A percentile compares a stretch with the other conserved stretches of the same genome.
These are phyloP conservation scores for Trametes meyenii DNA, from an alignment of 768 basidiomycete genomes.

Conservation along the genomic window DNA sequence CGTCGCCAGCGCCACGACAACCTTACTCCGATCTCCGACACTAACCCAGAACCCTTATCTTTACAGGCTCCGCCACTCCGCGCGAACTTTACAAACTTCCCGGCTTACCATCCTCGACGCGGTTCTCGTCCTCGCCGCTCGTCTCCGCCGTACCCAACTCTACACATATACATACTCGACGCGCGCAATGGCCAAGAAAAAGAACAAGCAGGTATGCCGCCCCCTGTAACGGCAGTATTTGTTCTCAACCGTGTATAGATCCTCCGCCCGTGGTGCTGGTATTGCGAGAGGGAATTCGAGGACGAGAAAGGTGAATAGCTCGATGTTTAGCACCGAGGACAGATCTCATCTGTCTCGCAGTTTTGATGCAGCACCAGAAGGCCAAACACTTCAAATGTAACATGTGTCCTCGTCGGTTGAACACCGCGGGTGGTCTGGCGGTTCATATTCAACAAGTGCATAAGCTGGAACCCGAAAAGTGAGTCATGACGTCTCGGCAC, in stretches of 20 bases:
- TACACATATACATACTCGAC: neutral
- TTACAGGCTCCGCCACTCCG: neutral
- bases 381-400: constrained; percentile 99
- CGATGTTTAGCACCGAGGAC: neutral
- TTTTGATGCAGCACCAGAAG: constrained; percentile 99
- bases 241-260: constrained; percentile 47
- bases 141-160: neutral
- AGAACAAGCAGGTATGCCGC: constrained; percentile 49
- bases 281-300: constrained; percentile 98
- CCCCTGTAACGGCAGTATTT: neutral
- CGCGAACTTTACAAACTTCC: constrained; percentile 3
- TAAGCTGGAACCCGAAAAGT: constrained; percentile 93
- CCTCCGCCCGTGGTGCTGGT: constrained; percentile 97
- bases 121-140: neutral
- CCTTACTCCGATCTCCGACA: neutral
- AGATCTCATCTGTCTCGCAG: constrained; percentile 33
- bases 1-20: neutral
- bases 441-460: constrained; percentile 99
- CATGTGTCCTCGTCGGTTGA: constrained; percentile 92
- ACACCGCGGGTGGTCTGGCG: constrained; percentile 96
- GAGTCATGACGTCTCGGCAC: neutral
- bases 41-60: neutral
- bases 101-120: constrained; percentile 11
- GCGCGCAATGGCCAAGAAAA: constrained; percentile 52
- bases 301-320: constrained; percentile 88